phyloP scores from a whole-genome alignment of 441 rosid genomes.

The Mallotus japonicus region DNA sequence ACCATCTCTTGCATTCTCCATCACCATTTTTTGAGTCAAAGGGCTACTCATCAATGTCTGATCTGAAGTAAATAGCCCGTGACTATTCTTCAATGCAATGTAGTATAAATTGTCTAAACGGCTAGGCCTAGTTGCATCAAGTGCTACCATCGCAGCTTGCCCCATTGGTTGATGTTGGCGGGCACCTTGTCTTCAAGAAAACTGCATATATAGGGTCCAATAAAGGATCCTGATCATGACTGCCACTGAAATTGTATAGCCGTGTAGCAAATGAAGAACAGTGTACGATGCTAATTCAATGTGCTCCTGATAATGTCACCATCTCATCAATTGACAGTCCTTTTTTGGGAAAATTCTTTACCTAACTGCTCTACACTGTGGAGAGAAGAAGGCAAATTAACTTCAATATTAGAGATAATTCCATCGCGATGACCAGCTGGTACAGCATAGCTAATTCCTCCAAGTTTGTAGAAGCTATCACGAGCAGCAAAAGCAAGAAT shows the following conservation, averaged over 20 bases:
- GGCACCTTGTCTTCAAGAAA: neutral
- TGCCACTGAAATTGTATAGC: neutral
- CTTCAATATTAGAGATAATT: too few relatives aligned
- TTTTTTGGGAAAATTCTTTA: too few relatives aligned
- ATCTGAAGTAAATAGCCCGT: neutral
- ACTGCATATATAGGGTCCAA: neutral
- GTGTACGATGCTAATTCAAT: neutral
- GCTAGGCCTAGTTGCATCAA: neutral
- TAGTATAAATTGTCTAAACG: slow-evolving; percentile 2
- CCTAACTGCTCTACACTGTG: too few relatives aligned
- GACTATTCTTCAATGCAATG: too few relatives aligned
- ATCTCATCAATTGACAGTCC: slow-evolving; percentile 1
- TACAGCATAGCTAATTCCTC: too few relatives aligned
- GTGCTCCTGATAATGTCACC: slow-evolving; percentile 12
- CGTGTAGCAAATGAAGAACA: slow-evolving; percentile 2
- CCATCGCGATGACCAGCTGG: too few relatives aligned
- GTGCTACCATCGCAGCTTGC: neutral
- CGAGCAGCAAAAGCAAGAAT: too few relatives aligned
- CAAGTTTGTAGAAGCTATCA: too few relatives aligned
- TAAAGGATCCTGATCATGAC: neutral
- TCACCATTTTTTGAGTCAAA: neutral
- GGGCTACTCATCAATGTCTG: slow-evolving; percentile 6
- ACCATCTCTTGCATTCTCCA: too few relatives aligned
- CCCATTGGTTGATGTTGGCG: neutral
- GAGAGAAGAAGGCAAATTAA: too few relatives aligned